Percentiles rank a stretch among this genome's conserved stretches.
phyloP scores from a whole-genome alignment of 2,329 filamentous ascomycete genomes.

The Phyllosticta citriasiana region DNA sequence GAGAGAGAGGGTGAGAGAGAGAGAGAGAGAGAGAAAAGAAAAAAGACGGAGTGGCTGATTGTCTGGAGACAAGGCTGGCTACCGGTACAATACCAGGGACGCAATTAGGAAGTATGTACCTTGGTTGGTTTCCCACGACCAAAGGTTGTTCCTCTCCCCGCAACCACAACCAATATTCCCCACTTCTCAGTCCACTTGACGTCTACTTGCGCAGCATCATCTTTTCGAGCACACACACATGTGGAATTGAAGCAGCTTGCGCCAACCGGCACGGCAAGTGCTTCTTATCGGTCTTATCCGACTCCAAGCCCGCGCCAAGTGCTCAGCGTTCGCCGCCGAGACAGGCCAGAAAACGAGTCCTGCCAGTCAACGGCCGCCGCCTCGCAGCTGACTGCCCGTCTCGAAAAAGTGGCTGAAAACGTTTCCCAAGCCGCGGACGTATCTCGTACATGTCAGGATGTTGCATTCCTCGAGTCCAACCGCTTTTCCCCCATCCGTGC shows the following conservation, averaged over 20 bases:
- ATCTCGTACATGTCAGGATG: neutral
- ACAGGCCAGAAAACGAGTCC: neutral
- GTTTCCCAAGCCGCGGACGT: neutral
- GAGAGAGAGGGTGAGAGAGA: too few relatives aligned
- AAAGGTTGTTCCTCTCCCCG: too few relatives aligned
- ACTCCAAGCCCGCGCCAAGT: neutral
- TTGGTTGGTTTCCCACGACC: too few relatives aligned
- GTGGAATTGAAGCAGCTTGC: neutral
- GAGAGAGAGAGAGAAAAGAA: too few relatives aligned
- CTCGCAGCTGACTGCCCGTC: neutral
- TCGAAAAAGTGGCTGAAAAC: neutral
- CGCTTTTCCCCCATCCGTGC: too few relatives aligned
- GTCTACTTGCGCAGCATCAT: neutral
- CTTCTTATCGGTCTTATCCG: neutral
- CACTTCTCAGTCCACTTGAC: neutral
- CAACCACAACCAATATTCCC: too few relatives aligned
- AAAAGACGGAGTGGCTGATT: too few relatives aligned
- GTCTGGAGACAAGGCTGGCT: too few relatives aligned
- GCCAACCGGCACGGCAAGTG: neutral
- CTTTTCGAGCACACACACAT: neutral
- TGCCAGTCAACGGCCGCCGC: neutral
- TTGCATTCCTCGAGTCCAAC: too few relatives aligned
- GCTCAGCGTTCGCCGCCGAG: neutral
- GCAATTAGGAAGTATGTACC: too few relatives aligned
- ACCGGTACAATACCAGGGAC: too few relatives aligned